Evolutionary conservation across 2,329 filamentous ascomycete species (phyloP).

Genomic region (Pseudovirgaria hyperparasitica): DNA sequence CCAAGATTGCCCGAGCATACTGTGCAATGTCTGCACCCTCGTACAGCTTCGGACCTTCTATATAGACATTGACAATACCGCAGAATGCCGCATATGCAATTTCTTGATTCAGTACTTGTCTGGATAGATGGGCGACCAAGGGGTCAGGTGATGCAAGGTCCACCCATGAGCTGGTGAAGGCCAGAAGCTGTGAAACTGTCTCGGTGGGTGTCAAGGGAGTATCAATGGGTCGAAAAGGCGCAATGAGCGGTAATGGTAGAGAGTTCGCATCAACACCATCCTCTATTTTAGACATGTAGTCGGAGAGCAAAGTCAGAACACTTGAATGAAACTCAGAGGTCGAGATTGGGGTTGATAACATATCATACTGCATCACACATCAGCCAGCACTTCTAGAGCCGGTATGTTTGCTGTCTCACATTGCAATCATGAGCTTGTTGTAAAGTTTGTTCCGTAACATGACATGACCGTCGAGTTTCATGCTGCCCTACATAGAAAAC

Average conservation of each 20-base stretch:
- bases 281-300: slow-evolving; percentile 39
- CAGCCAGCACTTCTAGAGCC: slow-evolving; percentile 3
- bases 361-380: slow-evolving; percentile 52
- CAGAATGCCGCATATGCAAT: slow-evolving; percentile 93
- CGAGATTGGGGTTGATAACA: slow-evolving; percentile 67
- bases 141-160: slow-evolving; percentile 76
- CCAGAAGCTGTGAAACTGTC: slow-evolving; percentile 60
- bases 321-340: slow-evolving; percentile 59
- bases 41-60: slow-evolving; percentile 63
- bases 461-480: slow-evolving; percentile 48
- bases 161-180: slow-evolving; percentile 81
- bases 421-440: slow-evolving; percentile 55
- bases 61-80: slow-evolving; percentile 69
- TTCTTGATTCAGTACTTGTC: slow-evolving; percentile 81
- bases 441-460: slow-evolving; percentile 52
- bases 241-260: slow-evolving; percentile 32
- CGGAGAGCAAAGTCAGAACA: slow-evolving; percentile 48
- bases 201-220: slow-evolving; percentile 58
- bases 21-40: slow-evolving; percentile 49
- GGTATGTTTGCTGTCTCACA: slow-evolving; percentile 33
- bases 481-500: slow-evolving; percentile 64
- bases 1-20: slow-evolving; percentile 73
- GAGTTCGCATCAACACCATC: slow-evolving; percentile 23
- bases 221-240: slow-evolving; percentile 66
- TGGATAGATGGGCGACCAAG: slow-evolving; percentile 71